Percentiles rank a stretch among this genome's conserved stretches.
Evolutionary conservation across 306 rosid genomes (phyloP).

Genomic region (Cicer arietinum): DNA sequence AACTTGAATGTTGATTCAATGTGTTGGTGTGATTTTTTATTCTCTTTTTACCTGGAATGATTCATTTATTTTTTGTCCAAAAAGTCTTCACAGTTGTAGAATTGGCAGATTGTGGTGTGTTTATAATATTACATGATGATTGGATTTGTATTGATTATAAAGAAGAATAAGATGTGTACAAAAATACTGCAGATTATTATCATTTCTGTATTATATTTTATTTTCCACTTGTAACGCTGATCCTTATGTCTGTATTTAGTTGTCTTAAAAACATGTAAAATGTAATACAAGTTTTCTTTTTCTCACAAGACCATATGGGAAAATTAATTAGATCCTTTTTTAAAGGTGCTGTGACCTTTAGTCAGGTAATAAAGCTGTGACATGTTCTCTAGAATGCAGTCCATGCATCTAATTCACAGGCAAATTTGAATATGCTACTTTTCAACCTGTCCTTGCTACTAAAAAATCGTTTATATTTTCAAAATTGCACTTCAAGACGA

Average conservation of each 20-base stretch:
- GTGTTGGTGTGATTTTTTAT: conserved; percentile 33
- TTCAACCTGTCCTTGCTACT: too few relatives aligned
- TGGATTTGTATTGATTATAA: conserved; percentile 49
- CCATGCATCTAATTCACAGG: too few relatives aligned
- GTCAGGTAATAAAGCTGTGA: neutral
- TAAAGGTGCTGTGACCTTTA: neutral
- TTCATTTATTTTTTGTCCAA: conserved; percentile 24
- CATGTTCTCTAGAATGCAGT: too few relatives aligned
- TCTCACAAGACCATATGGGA: neutral
- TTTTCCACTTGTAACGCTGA: neutral
- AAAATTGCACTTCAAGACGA: too few relatives aligned
- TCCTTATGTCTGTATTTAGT: neutral
- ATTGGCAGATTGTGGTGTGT: conserved; percentile 47
- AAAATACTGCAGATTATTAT: neutral
- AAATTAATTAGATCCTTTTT: neutral
- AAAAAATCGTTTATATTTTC: too few relatives aligned
- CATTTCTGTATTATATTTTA: neutral
- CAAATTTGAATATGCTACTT: too few relatives aligned
- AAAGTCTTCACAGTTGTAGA: conserved; percentile 11
- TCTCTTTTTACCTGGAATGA: neutral
- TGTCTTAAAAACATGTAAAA: neutral
- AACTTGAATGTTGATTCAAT: conserved; percentile 27
- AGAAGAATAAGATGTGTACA: conserved; percentile 41
- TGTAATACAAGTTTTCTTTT: neutral
- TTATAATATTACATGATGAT: conserved; percentile 42